Evolutionary conservation across 495 filamentous ascomycete species (phyloP).

Genomic region (Neurospora discreta): DNA sequence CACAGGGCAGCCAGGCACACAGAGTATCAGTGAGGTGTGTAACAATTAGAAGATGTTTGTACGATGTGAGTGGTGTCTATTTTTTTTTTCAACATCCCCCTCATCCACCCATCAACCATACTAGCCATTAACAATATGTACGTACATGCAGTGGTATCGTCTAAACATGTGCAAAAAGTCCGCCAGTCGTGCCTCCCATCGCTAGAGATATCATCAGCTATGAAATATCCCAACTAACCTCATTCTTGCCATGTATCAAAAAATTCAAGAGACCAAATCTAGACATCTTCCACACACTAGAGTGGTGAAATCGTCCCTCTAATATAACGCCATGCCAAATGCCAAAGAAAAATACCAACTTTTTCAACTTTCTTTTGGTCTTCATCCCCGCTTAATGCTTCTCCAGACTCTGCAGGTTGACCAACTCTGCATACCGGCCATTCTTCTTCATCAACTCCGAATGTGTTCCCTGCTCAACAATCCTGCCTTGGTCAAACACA

Average conservation of each 20-base stretch:
- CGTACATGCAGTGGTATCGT: neutral
- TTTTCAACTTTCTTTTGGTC: neutral
- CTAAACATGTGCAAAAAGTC: neutral
- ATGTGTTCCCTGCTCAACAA: conserved; percentile 48
- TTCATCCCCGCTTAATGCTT: conserved; percentile 24
- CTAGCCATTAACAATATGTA: neutral
- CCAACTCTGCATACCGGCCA: conserved; percentile 46
- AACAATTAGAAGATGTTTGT: neutral
- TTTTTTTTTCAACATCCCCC: neutral
- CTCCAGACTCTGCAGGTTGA: conserved; percentile 61
- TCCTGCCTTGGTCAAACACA: conserved; percentile 44
- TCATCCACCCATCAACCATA: neutral
- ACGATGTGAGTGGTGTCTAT: neutral
- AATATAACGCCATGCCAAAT: neutral
- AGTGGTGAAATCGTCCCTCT: neutral
- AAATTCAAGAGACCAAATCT: no score
- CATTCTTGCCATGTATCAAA: neutral
- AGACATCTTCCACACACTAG: no score
- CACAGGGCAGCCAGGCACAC: no score
- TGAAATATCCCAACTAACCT: neutral
- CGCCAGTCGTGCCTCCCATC: neutral
- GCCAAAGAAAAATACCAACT: neutral
- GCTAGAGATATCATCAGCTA: neutral
- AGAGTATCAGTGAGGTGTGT: no score
- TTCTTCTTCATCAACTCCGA: conserved; percentile 37